Percentiles rank a stretch among this genome's conserved stretches.
phyloP scores from a whole-genome alignment of 257 asterid species.

The Solanum pennellii region DNA sequence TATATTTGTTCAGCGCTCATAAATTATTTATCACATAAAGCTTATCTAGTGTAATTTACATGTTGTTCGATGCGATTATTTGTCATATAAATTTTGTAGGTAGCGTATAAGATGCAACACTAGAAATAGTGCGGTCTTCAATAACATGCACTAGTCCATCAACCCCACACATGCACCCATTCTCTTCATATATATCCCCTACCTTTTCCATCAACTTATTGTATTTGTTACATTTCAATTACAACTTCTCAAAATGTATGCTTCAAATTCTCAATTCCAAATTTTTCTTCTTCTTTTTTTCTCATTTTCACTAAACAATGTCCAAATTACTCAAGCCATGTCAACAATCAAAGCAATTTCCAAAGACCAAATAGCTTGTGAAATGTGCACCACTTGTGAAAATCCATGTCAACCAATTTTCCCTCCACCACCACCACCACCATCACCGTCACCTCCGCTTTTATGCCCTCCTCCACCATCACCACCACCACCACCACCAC shows the following conservation, averaged over 20 bases:
- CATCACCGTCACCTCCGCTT: neutral
- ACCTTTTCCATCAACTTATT: neutral
- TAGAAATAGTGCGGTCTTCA: neutral
- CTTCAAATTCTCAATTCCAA: neutral
- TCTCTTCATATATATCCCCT: neutral
- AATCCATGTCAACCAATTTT: conserved; percentile 62
- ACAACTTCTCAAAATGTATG: conserved; percentile 17
- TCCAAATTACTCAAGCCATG: conserved; percentile 14
- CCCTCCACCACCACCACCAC: conserved; percentile 44
- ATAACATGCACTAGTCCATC: neutral
- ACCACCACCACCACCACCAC: neutral
- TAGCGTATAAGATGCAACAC: neutral
- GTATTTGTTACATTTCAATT: neutral
- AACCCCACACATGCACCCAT: neutral
- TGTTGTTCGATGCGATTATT: no score
- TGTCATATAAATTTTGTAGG: neutral
- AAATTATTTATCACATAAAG: no score
- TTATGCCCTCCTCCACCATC: neutral
- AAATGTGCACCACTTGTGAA: conserved; percentile 55
- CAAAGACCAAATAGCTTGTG: conserved; percentile 50
- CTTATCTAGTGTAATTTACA: no score
- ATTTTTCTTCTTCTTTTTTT: conserved; percentile 5
- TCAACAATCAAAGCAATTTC: conserved; percentile 32
- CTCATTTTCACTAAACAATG: neutral
- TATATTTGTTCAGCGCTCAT: no score